Conservation (phyloP, 176 grass and related monocot species). For the Raddia guianensis region DNA sequence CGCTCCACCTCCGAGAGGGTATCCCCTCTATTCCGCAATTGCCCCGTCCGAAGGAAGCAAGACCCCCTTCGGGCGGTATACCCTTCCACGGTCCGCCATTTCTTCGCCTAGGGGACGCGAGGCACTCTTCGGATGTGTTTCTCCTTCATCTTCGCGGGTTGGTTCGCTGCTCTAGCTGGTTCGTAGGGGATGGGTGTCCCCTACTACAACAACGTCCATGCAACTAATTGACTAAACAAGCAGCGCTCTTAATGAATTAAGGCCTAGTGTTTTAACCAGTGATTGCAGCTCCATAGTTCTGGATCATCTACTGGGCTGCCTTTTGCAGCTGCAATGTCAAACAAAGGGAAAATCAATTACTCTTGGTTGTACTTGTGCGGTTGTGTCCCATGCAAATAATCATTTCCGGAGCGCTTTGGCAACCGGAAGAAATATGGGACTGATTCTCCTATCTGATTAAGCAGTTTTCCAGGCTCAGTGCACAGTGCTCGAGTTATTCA, state of each 20-base stretch:
- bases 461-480: not conserved
- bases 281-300: not conserved
- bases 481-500: not conserved
- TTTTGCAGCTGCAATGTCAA: conserved; percentile 2
- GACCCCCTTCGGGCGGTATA: too few species aligned
- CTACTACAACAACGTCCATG: too few species aligned
- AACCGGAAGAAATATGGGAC: not conserved
- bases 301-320: not conserved
- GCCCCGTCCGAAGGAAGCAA: too few species aligned
- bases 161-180: too few species aligned
- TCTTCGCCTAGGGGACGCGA: too few species aligned
- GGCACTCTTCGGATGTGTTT: too few species aligned
- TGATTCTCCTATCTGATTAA: not conserved
- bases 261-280: not conserved
- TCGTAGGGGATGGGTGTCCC: too few species aligned
- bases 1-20: too few species aligned
- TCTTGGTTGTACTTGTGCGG: too few species aligned
- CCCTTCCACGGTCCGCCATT: too few species aligned
- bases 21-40: too few species aligned
- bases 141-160: too few species aligned
- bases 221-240: conserved; percentile 4
- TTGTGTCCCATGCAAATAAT: conserved; percentile 13
- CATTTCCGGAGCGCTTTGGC: conserved; percentile 18
- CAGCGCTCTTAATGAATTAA: not conserved
- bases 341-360: not conserved